A percentile compares a stretch with the other conserved stretches of the same genome.
These are phyloP conservation scores for Rhizopus microsporus DNA, from an alignment of 371 early-diverging fungal species.

Conservation along the genomic window DNA sequence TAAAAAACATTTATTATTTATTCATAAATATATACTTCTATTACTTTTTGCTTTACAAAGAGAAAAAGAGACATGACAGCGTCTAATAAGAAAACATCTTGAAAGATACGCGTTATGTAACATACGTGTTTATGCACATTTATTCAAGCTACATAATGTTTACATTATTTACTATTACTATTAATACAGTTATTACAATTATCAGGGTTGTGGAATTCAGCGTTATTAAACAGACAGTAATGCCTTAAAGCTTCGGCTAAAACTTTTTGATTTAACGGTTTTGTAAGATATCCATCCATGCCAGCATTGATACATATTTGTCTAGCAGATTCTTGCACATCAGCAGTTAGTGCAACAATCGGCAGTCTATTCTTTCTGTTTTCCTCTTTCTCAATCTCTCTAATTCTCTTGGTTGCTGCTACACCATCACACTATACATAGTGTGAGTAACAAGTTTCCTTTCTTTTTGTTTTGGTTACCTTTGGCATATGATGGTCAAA, in stretches of 20 bases:
- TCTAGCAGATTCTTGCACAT: conserved; percentile 51
- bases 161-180: too few species aligned
- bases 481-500: conserved; percentile 57
- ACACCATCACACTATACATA: conserved; percentile 46
- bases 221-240: conserved; percentile 14
- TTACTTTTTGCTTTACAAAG: not conserved
- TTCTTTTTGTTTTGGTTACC: conserved; percentile 15
- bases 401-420: conserved; percentile 43
- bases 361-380: conserved; percentile 19
- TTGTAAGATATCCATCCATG: conserved; percentile 51
- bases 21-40: too few species aligned
- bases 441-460: not conserved
- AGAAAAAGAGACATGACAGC: conserved; percentile 2
- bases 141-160: too few species aligned
- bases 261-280: conserved; percentile 41
- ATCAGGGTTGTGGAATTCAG: not conserved
- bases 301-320: conserved; percentile 51
- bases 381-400: conserved; percentile 33
- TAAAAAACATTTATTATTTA: too few species aligned
- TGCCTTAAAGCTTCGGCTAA: conserved; percentile 30
- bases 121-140: too few species aligned
- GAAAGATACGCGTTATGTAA: too few species aligned
- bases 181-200: not conserved
- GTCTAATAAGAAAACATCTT: conserved; percentile 5
- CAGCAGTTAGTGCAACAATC: conserved; percentile 46